Base-by-base conservation (phyloP, 805 yeast genomes). In the Candida fluviatilis region DNA sequence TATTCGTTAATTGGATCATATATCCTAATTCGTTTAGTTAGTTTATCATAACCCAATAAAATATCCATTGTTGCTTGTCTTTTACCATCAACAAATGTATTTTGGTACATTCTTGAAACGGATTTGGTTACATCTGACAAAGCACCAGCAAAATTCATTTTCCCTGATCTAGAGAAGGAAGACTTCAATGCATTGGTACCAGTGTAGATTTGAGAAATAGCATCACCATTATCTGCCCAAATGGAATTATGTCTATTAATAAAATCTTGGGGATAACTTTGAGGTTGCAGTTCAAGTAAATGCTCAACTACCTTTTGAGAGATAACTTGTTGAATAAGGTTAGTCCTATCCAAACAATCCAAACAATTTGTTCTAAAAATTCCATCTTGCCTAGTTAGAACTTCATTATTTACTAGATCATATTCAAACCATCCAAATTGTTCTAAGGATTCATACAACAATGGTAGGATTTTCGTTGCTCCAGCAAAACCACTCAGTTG, bases 111-210 rank as follows among this genome's bases (percentile, higher is more conserved):
- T 60, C 99, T 73, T 30, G 95, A 82, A 6, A 93, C 96, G 0
- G 96, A 87, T 61, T 93, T 93, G 1, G 98, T 89, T 3, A 95
- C 96, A 63, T 93, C 99, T 0, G 96, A 84, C n/a, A 93, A 62
- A 0, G 97, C 96, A 25, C 98, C 97, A 0, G 98, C 98, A 38
- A 93, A 64, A 31, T 91, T 88, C 97, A 90, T 89, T 53, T 90
- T 91, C 17, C 99, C 99, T 19, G 86, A 82, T 55, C 99, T 76
- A 1, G 98, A 86, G 54, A 84, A 93, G 3, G 96, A 88, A 0
- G 96, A 86, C 60, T 93, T 93, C 41, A 76, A 54, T 0, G 81
- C 82, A 51, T 71, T 72, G 1, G 82, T 76, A 4, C 76, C 73
- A 2, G 81, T 75, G 50, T 80, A 80, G 43, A 78, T 82, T 34